These are phyloP conservation scores for Ceratobasidium sp. DNA, from an alignment of 1,284 basidiomycete species.

Conservation along the genomic window DNA sequence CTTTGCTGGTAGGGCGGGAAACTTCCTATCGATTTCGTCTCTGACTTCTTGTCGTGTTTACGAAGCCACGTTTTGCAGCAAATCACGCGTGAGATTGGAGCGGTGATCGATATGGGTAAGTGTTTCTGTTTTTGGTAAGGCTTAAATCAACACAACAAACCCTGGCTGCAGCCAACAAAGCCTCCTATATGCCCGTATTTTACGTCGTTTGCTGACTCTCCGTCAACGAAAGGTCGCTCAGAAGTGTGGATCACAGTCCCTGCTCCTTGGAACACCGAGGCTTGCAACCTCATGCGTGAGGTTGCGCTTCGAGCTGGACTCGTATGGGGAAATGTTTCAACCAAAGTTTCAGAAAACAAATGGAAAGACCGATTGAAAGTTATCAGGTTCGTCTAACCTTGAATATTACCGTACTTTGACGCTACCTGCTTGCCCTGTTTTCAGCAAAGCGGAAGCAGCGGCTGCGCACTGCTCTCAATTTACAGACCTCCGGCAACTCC, in stretches of 20 bases:
- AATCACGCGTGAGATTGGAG: constrained; percentile 84
- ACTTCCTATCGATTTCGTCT: constrained; percentile 76
- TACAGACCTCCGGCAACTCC: constrained; percentile 79
- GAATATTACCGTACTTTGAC: not conserved
- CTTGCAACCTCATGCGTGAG: constrained; percentile 83
- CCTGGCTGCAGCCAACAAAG: too few species aligned
- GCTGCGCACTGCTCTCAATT: constrained; percentile 86
- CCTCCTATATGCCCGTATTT: not conserved
- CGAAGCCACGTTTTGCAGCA: constrained; percentile 87
- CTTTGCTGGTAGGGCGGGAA: constrained; percentile 71
- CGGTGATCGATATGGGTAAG: constrained; percentile 82
- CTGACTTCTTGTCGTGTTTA: constrained; percentile 81
- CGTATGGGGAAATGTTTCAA: constrained; percentile 73
- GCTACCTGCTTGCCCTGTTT: not conserved
- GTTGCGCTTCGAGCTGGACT: constrained; percentile 82
- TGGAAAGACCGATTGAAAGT: constrained; percentile 84
- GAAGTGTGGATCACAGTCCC: constrained; percentile 86
- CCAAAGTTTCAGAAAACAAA: constrained; percentile 65
- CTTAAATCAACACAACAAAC: not conserved
- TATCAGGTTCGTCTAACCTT: constrained; percentile 69
- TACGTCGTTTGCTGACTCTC: not conserved
- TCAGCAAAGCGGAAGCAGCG: constrained; percentile 83
- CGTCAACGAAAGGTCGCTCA: constrained; percentile 69
- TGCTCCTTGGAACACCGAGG: constrained; percentile 85
- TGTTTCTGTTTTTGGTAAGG: not conserved